Base-by-base conservation (phyloP, 306 rosid species). In the Vachellia collinsii region DNA sequence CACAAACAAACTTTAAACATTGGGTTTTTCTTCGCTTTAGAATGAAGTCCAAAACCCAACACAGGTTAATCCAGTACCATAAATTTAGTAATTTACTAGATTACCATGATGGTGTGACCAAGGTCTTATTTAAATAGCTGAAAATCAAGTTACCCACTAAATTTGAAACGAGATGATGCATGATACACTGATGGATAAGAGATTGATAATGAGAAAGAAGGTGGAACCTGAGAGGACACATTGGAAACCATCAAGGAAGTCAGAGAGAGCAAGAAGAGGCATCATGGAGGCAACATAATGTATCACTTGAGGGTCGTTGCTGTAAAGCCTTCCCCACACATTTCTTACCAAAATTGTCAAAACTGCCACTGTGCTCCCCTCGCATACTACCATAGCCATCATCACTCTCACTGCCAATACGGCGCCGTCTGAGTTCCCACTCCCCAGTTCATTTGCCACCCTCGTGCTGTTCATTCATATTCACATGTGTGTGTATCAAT, bases 241-340 rank as follows among this genome's bases (percentile, higher is more conserved):
- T 62, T 90, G 92, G 77, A 88, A 84, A 36, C 94, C 94, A 80
- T 90, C 94, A 25, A 87, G 79, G 91, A 90, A 87, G 42, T 88
- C 88, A 53, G 94, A 90, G 3, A 88, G 69, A 43, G 92, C 94
- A 38, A 90, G 87, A 12, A 90, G 83, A 46, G 82, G 92, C 90
- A 88, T 87, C 89, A 90, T 88, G 59, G 67, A 71, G 50, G 91
- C 87, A 48, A 88, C 91, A 74, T 90, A 90, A 64, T 11, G 67
- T 47, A 88, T 46, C 47, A 90, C 94, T 61, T 87, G 83, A 54
- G 74, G 85, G 58, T 90, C 92, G 14, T 85, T 88, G 84, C 94
- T 90, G 48, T 85, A 88, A 20, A 87, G 83, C 76, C 76, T 82
- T 41, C 94, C 94, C 92, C 92, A 88, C 38, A 85, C 82, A 65